These are phyloP conservation scores for Brassica incana DNA, from an alignment of 345 rosid species.

Conservation along the genomic window DNA sequence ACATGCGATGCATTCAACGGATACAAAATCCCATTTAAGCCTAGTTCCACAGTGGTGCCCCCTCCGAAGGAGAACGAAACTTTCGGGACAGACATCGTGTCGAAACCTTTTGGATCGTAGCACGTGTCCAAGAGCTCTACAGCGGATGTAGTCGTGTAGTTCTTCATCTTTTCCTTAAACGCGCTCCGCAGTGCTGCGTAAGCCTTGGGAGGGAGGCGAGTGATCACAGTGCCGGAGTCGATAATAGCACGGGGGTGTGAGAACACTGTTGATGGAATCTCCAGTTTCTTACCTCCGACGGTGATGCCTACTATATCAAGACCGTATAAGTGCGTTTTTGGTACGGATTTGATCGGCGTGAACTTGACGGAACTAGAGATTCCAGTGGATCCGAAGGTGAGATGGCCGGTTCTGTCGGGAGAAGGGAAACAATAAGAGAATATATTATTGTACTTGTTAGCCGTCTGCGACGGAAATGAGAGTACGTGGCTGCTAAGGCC, in stretches of 20 bases:
- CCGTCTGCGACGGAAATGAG: not conserved
- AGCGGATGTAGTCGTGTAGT: not conserved
- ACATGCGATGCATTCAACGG: not conserved
- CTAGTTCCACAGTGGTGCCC: not conserved
- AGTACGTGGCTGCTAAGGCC: not conserved
- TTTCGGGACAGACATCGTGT: not conserved
- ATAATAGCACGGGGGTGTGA: not conserved
- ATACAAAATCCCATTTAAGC: conserved; percentile 1
- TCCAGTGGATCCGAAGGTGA: not conserved
- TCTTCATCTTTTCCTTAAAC: not conserved
- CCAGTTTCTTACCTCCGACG: not conserved
- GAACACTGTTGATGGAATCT: not conserved
- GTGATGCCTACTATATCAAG: not conserved
- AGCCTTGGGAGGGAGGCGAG: not conserved
- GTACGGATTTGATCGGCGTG: not conserved
- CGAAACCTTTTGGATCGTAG: not conserved
- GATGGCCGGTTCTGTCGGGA: not conserved
- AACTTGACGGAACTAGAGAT: not conserved
- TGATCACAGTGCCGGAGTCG: not conserved
- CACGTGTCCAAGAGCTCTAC: not conserved
- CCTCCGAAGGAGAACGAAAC: not conserved
- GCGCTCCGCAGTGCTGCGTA: not conserved
- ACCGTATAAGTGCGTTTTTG: not conserved
- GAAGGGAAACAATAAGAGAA: not conserved
- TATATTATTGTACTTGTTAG: not conserved